phyloP scores from a whole-genome alignment of 805 yeast genomes.

The Schwanniomyces polymorphus region DNA sequence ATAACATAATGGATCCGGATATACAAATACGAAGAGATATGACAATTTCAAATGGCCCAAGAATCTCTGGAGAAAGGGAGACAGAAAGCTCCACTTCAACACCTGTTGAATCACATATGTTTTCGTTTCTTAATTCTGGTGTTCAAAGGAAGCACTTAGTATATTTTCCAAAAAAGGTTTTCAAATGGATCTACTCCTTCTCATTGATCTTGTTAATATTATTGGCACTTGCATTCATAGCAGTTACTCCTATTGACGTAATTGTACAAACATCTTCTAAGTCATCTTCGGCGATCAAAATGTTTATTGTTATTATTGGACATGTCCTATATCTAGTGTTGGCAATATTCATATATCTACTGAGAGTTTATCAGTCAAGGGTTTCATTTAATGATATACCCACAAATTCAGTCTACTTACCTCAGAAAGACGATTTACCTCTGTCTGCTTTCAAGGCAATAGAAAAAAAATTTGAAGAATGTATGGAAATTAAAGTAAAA shows the following conservation, averaged over 20 bases:
- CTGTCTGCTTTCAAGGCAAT: conserved; percentile 22
- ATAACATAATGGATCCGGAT: background rate
- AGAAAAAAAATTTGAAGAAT: conserved; percentile 22
- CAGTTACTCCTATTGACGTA: conserved; percentile 80
- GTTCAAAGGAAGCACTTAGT: background rate
- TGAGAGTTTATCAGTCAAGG: conserved; percentile 59
- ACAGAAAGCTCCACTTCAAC: background rate
- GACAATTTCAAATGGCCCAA: background rate
- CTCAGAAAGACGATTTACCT: conserved; percentile 56
- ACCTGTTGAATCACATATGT: background rate
- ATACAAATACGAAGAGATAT: background rate
- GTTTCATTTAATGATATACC: conserved; percentile 76
- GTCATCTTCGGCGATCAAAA: conserved; percentile 67
- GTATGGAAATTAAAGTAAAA: conserved; percentile 26
- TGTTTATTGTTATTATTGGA: conserved; percentile 76
- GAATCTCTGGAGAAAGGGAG: background rate
- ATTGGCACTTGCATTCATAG: conserved; percentile 51
- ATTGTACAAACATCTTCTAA: conserved; percentile 56
- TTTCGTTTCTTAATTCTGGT: background rate
- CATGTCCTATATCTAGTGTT: conserved; percentile 59
- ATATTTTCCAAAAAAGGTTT: conserved; percentile 17
- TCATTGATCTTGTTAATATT: conserved; percentile 22
- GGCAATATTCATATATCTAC: conserved; percentile 51
- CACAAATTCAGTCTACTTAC: conserved; percentile 58
- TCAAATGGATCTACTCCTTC: conserved; percentile 29